phyloP scores from a whole-genome alignment of 208 protist genomes.

The Wallacemonas rigidus region DNA sequence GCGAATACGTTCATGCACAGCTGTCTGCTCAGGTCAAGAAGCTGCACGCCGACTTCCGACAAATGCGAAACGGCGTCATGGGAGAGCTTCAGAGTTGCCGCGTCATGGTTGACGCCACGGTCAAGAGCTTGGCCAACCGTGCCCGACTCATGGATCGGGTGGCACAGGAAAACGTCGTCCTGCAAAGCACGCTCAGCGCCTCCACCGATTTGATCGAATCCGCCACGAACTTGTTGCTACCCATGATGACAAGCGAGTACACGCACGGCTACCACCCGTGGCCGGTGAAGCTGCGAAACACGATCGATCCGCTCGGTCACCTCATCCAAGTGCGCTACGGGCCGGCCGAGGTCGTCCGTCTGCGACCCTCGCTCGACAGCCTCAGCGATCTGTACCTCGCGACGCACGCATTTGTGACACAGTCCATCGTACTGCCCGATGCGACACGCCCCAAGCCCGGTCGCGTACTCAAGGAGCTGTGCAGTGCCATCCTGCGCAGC shows the following conservation, averaged over 20 bases:
- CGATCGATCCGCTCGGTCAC: conserved; percentile 69
- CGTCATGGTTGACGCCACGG: conserved; percentile 44
- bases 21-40: conserved; percentile 35
- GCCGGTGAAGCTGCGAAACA: conserved; percentile 87
- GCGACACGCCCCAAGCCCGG: conserved; percentile 52
- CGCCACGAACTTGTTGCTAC: conserved; percentile 56
- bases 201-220: conserved; percentile 68
- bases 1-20: conserved; percentile 32
- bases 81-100: conserved; percentile 59
- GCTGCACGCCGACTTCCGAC: conserved; percentile 52
- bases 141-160: conserved; percentile 56
- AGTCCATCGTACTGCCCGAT: conserved; percentile 41
- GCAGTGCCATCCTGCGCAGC: conserved; percentile 59
- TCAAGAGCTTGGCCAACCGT: conserved; percentile 53
- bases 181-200: conserved; percentile 55
- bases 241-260: conserved; percentile 86
- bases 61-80: conserved; percentile 34
- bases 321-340: conserved; percentile 76
- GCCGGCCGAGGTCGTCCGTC: conserved; percentile 44
- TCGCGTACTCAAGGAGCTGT: conserved; percentile 47
- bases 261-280: conserved; percentile 85
- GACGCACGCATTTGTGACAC: conserved; percentile 63
- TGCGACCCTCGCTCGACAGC: conserved; percentile 66
- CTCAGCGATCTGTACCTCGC: conserved; percentile 70
- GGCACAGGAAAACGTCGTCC: conserved; percentile 57